Conservation (phyloP, 257 asterid species). For the Oldenlandia corymbosa region DNA sequence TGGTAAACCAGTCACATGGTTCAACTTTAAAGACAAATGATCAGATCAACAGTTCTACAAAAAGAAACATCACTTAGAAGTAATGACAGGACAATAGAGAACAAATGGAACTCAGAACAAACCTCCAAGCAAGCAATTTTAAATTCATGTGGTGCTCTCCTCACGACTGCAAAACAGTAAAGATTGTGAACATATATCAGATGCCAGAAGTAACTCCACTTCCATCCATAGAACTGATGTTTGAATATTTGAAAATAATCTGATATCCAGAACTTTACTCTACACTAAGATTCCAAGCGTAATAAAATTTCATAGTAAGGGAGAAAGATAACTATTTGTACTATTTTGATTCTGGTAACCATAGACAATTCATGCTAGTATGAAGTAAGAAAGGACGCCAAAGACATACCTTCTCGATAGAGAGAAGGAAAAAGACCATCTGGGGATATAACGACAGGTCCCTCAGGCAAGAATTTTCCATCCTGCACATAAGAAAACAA, state of each 20-base stretch:
- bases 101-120: constrained; percentile 16
- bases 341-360: background rate
- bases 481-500: constrained; percentile 39
- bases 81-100: background rate
- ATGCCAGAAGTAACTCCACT: background rate
- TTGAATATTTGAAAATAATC: background rate
- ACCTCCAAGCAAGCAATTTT: constrained; percentile 95
- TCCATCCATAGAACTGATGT: background rate
- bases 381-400: constrained; percentile 7
- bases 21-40: background rate
- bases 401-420: constrained; percentile 77
- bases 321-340: background rate
- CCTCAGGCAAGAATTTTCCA: constrained; percentile 90
- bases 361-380: constrained; percentile 6
- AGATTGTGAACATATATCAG: background rate
- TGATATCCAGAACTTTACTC: background rate
- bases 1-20: background rate
- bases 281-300: background rate
- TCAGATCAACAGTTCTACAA: background rate
- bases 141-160: constrained; percentile 97
- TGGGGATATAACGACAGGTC: constrained; percentile 96
- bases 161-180: constrained; percentile 66
- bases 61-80: background rate
- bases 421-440: constrained; percentile 98
- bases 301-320: background rate